Evolutionary conservation across 2,329 filamentous ascomycete genomes (phyloP).

Genomic region (Paramyrothecium sp.): DNA sequence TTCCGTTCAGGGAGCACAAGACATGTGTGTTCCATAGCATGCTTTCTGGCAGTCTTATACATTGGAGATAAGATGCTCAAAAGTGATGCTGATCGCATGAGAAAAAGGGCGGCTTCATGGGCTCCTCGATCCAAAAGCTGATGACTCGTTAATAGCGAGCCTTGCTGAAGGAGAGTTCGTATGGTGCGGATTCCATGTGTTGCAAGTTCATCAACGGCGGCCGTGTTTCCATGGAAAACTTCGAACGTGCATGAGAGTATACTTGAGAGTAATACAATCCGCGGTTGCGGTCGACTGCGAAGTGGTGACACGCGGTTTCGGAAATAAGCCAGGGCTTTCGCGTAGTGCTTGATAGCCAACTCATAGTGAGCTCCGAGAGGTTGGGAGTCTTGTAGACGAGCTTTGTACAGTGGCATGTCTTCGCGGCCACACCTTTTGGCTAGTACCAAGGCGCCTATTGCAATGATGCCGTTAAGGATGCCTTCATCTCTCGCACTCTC

Average conservation of each 20-base stretch:
- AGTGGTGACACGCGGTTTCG: neutral
- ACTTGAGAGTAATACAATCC: neutral
- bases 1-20: neutral
- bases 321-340: neutral
- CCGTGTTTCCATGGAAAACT: neutral
- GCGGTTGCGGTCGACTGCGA: neutral
- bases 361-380: neutral
- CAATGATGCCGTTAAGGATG: neutral
- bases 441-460: neutral
- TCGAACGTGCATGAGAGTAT: neutral
- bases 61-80: neutral
- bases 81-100: neutral
- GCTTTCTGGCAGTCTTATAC: neutral
- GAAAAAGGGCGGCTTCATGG: neutral
- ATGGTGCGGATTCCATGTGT: neutral
- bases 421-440: neutral
- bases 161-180: neutral
- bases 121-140: neutral
- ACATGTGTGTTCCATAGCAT: neutral
- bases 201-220: neutral
- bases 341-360: neutral
- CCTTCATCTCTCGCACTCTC: neutral
- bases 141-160: neutral
- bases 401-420: neutral
- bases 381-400: neutral